Percentiles rank a stretch among this genome's conserved stretches.
Evolutionary conservation across 2,329 filamentous ascomycete species (phyloP).

Genomic region (Lasiodiplodia sp.): DNA sequence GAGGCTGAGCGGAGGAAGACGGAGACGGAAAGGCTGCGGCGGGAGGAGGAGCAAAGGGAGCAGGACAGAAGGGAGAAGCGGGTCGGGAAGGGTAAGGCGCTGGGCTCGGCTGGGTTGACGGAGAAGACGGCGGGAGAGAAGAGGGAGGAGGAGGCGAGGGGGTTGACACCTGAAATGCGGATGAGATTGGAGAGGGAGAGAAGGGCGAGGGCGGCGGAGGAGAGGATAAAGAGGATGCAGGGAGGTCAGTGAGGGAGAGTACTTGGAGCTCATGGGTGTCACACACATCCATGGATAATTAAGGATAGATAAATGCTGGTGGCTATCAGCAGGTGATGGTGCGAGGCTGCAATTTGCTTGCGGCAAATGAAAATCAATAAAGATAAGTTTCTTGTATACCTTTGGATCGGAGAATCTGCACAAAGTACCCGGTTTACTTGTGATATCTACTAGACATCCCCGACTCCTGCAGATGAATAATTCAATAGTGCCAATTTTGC

Average conservation of each 20-base stretch:
- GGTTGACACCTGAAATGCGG: constrained; percentile 86
- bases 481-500: too few relatives aligned
- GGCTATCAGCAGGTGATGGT: not conserved
- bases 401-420: too few relatives aligned
- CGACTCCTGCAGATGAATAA: too few relatives aligned
- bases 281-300: not conserved
- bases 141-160: constrained; percentile 82
- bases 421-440: too few relatives aligned
- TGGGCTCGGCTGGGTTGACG: constrained; percentile 61
- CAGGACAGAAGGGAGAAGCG: constrained; percentile 59
- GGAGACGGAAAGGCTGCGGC: constrained; percentile 76
- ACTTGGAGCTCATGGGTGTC: not conserved
- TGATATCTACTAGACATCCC: too few relatives aligned
- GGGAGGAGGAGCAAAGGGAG: constrained; percentile 59
- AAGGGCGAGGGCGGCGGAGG: constrained; percentile 89
- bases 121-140: constrained; percentile 81
- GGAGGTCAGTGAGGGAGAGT: constrained; percentile 34
- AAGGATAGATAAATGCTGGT: not conserved
- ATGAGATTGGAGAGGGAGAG: constrained; percentile 85
- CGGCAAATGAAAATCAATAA: not conserved
- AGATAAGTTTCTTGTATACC: too few relatives aligned
- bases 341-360: not conserved
- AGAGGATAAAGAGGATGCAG: constrained; percentile 76
- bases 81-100: constrained; percentile 57
- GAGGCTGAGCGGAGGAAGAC: constrained; percentile 70